These are phyloP conservation scores for Crassisporium funariophilum DNA, from an alignment of 768 basidiomycete species.

Conservation along the genomic window DNA sequence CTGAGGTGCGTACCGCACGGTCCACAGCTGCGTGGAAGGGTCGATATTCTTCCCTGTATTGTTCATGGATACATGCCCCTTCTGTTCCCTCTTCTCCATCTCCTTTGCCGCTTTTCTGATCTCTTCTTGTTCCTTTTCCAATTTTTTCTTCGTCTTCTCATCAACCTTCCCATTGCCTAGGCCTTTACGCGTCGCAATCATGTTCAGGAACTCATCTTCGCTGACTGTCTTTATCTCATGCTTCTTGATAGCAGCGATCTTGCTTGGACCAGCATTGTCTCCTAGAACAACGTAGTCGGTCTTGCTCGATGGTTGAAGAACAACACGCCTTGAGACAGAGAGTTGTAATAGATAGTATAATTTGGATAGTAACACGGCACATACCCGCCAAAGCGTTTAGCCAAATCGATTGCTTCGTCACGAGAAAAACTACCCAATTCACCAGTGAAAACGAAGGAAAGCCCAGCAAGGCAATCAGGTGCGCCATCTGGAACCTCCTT, in stretches of 20 bases:
- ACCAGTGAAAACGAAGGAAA: constrained; percentile 95
- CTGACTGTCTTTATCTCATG: constrained; percentile 71
- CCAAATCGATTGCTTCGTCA: constrained; percentile 84
- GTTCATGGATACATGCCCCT: constrained; percentile 39
- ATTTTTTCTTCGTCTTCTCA: constrained; percentile 79
- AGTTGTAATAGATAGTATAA: constrained; percentile 1
- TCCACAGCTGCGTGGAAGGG: constrained; percentile 81
- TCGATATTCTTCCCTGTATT: constrained; percentile 37
- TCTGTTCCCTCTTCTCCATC: constrained; percentile 74
- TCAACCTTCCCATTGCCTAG: constrained; percentile 56
- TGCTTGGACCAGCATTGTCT: constrained; percentile 83
- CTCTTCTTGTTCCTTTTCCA: constrained; percentile 77
- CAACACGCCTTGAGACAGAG: constrained; percentile 65
- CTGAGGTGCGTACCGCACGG: constrained; percentile 91
- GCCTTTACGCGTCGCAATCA: constrained; percentile 76
- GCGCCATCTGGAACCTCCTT: constrained; percentile 75
- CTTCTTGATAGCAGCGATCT: constrained; percentile 85
- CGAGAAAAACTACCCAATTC: constrained; percentile 86
- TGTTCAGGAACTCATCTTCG: constrained; percentile 85
- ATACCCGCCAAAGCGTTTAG: constrained; percentile 91
- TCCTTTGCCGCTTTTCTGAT: constrained; percentile 74
- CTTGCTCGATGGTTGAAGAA: constrained; percentile 83
- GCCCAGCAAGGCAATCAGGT: constrained; percentile 75
- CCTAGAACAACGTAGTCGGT: constrained; percentile 92
- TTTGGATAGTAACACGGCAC: constrained; percentile 27